Evolutionary conservation across 257 asterid species (phyloP).

Genomic region (Solanum piurae): DNA sequence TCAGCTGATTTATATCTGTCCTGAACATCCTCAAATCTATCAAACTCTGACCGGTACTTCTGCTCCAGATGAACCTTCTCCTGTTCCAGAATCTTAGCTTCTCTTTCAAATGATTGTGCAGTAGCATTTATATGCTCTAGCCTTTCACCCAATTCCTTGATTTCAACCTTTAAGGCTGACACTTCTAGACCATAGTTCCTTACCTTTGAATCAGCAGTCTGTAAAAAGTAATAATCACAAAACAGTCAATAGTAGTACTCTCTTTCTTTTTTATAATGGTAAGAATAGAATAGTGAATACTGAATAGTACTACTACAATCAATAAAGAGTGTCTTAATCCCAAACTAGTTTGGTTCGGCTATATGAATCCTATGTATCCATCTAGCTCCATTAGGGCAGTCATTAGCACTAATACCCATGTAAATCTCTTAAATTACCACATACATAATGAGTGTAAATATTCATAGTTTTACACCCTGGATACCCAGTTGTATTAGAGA

Average conservation of each 20-base stretch:
- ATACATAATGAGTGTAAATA: neutral
- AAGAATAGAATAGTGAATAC: neutral
- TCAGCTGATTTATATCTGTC: conserved; percentile 83
- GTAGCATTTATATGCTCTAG: conserved; percentile 43
- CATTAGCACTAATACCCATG: neutral
- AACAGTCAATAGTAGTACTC: neutral
- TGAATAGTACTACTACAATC: neutral
- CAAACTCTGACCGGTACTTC: conserved; percentile 53
- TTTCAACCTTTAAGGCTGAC: conserved; percentile 44
- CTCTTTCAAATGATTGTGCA: conserved; percentile 67
- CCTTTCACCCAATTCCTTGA: conserved; percentile 54
- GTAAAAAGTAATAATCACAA: conserved; percentile 3
- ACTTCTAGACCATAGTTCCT: conserved; percentile 57
- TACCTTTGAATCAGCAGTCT: conserved; percentile 88
- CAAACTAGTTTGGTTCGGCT: neutral
- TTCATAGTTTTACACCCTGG: neutral
- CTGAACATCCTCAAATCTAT: conserved; percentile 66
- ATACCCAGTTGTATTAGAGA: neutral
- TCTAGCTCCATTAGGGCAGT: neutral
- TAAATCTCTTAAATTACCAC: neutral
- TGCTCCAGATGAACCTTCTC: conserved; percentile 74
- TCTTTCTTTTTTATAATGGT: neutral
- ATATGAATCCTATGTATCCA: neutral
- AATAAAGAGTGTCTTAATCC: neutral
- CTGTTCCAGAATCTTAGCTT: conserved; percentile 71